Evolutionary conservation across 2,329 filamentous ascomycete genomes (phyloP), one percentile per base, ranked within the genome.

Genomic region (Fusarium zealandicum): DNA sequence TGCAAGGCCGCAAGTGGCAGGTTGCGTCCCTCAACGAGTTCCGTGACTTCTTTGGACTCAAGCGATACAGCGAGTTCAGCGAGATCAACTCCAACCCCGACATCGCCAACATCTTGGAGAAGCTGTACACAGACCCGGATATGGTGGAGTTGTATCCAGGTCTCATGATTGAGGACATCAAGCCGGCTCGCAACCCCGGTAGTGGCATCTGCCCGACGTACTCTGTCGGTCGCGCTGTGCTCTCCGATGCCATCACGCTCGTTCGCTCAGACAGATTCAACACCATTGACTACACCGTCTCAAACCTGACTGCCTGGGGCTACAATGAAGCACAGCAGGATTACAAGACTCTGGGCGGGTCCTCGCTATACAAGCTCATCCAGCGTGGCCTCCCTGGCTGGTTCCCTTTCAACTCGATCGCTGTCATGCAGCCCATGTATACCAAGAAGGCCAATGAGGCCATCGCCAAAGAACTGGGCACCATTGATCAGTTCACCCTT

Each of bases 61-160:
- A 82, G 67, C 77, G 76, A 16, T 80, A 88, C 67, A 70, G 78
- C 20, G 80, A 70, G 1, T 88, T 88, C 64, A 77, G 76, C 45
- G 82, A 85, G 36, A 84, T 89, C 65, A 87, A 82, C 60, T 72
- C 76, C 1, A 77, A 88, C 58, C 74, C 76, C 2, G 77, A 83
- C n/a, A 80, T 88, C 25, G 79, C 80, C 2, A 74, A 80, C 22
- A 74, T 78, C 7, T 76, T 89, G 4, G 80, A 82, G 54, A 77
- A 82, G 59, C 73, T 89, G 11, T 89, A 89, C 70, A 78, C 81
- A 17, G 78, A 86, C 40, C 85, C 85, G 0, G 86, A 89, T 59
- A 82, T 82, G 68, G 84, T 90, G 11, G 88, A 90, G 66, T 76
- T 90, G 6, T 90, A 90, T 65, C 87, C 87, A 1, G 88, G 88